phyloP scores from a whole-genome alignment of 805 yeast species.

The Henningerozyma blattae region DNA sequence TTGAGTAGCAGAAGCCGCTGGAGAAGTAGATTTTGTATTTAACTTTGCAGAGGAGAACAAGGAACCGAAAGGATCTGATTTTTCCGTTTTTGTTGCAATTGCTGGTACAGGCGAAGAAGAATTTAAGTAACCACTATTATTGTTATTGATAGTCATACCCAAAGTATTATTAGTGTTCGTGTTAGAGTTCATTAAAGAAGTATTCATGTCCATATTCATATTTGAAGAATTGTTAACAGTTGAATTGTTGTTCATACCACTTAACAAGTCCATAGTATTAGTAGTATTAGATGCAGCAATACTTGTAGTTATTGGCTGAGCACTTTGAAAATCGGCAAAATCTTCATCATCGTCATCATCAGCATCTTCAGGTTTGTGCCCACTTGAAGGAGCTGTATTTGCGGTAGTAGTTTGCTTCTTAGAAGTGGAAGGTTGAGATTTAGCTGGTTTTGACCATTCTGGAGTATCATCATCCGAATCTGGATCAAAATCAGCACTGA shows the following conservation, averaged over 20 bases:
- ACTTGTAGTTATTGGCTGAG: constrained; percentile 35
- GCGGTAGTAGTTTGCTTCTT: neutral
- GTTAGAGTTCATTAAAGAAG: too few relatives aligned
- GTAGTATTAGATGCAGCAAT: constrained; percentile 4
- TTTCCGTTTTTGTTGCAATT: constrained; percentile 29
- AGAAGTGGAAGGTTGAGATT: neutral
- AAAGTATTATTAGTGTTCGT: too few relatives aligned
- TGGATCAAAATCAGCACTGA: constrained; percentile 30
- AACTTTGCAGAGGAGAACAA: constrained; percentile 53
- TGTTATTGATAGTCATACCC: neutral
- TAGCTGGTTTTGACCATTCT: constrained; percentile 9
- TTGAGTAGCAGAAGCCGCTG: constrained; percentile 1
- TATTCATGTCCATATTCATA: too few relatives aligned
- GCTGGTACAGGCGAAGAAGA: constrained; percentile 17
- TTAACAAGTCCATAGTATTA: too few relatives aligned
- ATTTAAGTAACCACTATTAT: too few relatives aligned
- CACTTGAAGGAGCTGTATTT: constrained; percentile 2
- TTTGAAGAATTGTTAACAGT: too few relatives aligned
- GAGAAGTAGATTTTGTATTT: constrained; percentile 2
- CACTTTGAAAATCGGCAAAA: constrained; percentile 69
- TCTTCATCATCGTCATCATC: constrained; percentile 56
- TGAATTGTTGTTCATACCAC: too few relatives aligned
- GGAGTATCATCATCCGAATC: constrained; percentile 42
- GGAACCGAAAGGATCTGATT: constrained; percentile 61
- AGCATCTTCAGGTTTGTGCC: constrained; percentile 6